phyloP scores from a whole-genome alignment of 75 land plant species.

The Selaginella tamariscina region DNA sequence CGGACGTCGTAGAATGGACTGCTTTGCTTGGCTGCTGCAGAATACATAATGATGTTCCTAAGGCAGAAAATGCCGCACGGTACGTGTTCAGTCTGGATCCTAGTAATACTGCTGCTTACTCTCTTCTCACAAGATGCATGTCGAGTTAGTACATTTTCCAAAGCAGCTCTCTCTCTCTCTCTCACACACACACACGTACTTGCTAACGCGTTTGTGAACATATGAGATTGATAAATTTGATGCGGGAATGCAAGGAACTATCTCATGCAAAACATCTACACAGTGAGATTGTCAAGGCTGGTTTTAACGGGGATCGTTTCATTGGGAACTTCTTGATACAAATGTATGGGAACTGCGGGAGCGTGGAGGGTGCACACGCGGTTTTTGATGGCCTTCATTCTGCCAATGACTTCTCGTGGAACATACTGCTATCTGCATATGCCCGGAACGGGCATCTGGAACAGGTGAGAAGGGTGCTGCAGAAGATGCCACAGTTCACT shows the following conservation, averaged over 20 bases:
- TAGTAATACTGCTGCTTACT: neutral
- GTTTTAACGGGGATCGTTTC: neutral
- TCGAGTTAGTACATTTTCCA: too few species aligned
- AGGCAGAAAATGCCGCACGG: neutral
- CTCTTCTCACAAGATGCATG: neutral
- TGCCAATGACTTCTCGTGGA: neutral
- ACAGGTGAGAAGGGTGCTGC: neutral
- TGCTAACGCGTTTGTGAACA: too few species aligned
- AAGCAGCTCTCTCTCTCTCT: too few species aligned
- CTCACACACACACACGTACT: too few species aligned
- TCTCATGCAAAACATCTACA: too few species aligned
- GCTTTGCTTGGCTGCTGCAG: conserved; percentile 6
- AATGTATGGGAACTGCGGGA: neutral
- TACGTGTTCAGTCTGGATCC: neutral
- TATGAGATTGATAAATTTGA: too few species aligned
- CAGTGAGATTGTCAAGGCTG: neutral
- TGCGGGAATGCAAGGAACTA: too few species aligned
- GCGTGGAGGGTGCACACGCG: neutral
- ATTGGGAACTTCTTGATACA: neutral
- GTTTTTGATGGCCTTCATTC: neutral
- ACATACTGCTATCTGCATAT: neutral
- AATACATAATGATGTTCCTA: neutral
- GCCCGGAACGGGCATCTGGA: neutral
- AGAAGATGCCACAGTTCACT: neutral
- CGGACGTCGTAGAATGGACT: neutral